These are phyloP conservation scores for Colletotrichum liaoningense DNA, from an alignment of 2,329 filamentous ascomycete species.

Conservation along the genomic window DNA sequence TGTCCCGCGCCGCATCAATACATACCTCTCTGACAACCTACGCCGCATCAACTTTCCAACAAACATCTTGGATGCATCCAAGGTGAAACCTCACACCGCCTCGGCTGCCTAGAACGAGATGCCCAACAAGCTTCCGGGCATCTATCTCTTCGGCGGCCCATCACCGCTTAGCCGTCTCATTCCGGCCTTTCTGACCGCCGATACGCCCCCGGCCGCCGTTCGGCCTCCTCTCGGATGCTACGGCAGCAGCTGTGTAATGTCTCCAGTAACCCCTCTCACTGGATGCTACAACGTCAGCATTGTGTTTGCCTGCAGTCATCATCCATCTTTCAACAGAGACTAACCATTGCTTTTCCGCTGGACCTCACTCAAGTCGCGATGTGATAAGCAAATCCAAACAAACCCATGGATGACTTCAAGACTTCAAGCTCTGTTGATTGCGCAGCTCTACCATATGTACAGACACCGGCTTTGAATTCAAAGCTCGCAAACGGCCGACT, in stretches of 20 bases:
- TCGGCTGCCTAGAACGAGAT: not conserved
- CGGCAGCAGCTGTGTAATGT: not conserved
- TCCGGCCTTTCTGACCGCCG: not conserved
- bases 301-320: not conserved
- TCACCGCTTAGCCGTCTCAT: not conserved
- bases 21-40: not conserved
- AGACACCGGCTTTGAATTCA: not conserved
- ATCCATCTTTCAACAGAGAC: not conserved
- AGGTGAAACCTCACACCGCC: not conserved
- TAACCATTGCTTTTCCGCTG: not conserved
- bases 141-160: not conserved
- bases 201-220: not conserved
- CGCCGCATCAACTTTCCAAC: not conserved
- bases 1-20: not conserved
- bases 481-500: slow-evolving; percentile 17
- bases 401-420: not conserved
- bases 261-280: not conserved
- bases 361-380: not conserved
- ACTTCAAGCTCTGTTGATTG: not conserved
- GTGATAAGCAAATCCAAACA: not conserved
- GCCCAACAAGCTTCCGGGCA: not conserved
- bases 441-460: slow-evolving; percentile 8
- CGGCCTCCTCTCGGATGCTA: not conserved
- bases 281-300: not conserved
- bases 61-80: not conserved